These are phyloP conservation scores for Ophiocordyceps camponoti-saundersi DNA, from an alignment of 2,329 filamentous ascomycete species.

Conservation along the genomic window DNA sequence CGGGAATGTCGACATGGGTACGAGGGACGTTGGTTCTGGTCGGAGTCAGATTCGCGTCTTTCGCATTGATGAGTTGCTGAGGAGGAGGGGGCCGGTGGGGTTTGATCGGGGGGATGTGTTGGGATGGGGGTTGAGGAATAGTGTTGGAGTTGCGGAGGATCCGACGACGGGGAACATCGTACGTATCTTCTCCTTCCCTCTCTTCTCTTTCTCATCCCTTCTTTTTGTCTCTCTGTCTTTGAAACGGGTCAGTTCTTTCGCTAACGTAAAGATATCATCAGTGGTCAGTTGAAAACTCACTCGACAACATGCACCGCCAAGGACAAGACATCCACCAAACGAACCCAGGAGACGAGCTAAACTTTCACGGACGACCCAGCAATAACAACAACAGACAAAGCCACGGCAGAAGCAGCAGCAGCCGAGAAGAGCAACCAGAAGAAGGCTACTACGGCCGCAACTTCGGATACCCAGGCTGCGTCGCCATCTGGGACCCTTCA, in stretches of 20 bases:
- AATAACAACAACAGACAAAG: slow-evolving; percentile 21
- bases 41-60: slow-evolving; percentile 43
- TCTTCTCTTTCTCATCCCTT: too few species aligned
- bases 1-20: slow-evolving; percentile 36
- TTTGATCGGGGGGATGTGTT: slow-evolving; percentile 27
- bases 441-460: slow-evolving; percentile 21
- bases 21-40: slow-evolving; percentile 30
- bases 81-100: slow-evolving; percentile 9
- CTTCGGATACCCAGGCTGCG: slow-evolving; percentile 49
- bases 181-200: slow-evolving; percentile 1
- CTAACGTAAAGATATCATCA: not conserved
- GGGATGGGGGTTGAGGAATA: slow-evolving; percentile 54
- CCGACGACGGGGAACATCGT: slow-evolving; percentile 25
- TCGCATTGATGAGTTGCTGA: slow-evolving; percentile 12
- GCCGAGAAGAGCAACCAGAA: slow-evolving; percentile 3
- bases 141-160: slow-evolving; percentile 48
- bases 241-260: not conserved
- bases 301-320: slow-evolving; percentile 38
- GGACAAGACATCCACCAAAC: slow-evolving; percentile 42
- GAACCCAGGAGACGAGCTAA: slow-evolving; percentile 57
- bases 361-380: slow-evolving; percentile 44
- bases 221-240: too few species aligned
- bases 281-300: slow-evolving; percentile 48
- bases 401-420: slow-evolving; percentile 23
- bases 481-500: slow-evolving; percentile 33